phyloP scores from a whole-genome alignment of 768 basidiomycete genomes.

The Fomitopsis pulvina region DNA sequence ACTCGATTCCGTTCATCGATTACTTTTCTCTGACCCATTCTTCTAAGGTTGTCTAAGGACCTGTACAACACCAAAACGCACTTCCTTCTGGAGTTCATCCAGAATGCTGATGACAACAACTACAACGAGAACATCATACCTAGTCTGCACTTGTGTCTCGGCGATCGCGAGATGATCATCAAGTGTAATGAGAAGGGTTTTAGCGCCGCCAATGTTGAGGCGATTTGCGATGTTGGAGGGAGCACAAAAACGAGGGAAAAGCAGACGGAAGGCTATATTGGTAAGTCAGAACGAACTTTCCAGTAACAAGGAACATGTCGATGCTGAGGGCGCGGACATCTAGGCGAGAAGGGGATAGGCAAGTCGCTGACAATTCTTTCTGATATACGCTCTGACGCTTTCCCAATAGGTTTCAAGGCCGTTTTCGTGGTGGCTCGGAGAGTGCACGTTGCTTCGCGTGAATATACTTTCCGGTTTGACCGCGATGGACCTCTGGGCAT shows the following conservation, averaged over 20 bases:
- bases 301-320: no score
- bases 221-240: slow-evolving; percentile 21
- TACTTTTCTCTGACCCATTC: not conserved
- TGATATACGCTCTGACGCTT: not conserved
- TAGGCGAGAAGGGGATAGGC: slow-evolving; percentile 26
- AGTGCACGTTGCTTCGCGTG: slow-evolving; percentile 17
- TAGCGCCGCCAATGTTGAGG: slow-evolving; percentile 13
- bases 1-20: not conserved
- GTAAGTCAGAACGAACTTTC: no score
- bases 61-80: slow-evolving; percentile 9
- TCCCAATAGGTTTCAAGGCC: slow-evolving; percentile 19
- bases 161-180: slow-evolving; percentile 7
- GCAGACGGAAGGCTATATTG: slow-evolving; percentile 10
- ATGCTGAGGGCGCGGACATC: no score
- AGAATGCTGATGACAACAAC: slow-evolving; percentile 23
- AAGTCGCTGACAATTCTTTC: not conserved
- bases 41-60: not conserved
- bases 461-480: slow-evolving; percentile 19
- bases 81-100: slow-evolving; percentile 22
- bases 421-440: slow-evolving; percentile 22
- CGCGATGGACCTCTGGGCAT: slow-evolving; percentile 15
- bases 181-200: slow-evolving; percentile 22
- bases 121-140: slow-evolving; percentile 10
- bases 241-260: slow-evolving; percentile 18
- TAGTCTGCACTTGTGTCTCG: slow-evolving; percentile 9